Conservation (phyloP, 768 basidiomycete species). For the Lepiota brunneoincarnata region DNA sequence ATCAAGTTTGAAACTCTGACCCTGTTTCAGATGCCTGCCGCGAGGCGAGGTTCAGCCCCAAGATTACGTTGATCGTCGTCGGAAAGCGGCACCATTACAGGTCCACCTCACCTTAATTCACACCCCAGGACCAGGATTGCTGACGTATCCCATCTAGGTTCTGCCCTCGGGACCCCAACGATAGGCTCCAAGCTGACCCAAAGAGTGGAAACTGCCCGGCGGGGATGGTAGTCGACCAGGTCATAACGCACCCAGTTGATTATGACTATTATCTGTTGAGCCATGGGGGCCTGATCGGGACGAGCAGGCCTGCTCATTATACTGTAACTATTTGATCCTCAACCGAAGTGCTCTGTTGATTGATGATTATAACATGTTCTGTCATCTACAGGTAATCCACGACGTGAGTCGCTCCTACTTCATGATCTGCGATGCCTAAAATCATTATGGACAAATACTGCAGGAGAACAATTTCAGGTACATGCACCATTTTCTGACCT, state of each 20-base stretch:
- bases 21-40: slow-evolving; percentile 55
- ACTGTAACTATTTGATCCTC: slow-evolving; percentile 28
- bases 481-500: slow-evolving; percentile 13
- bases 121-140: background rate
- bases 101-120: slow-evolving; percentile 13
- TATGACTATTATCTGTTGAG: slow-evolving; percentile 79
- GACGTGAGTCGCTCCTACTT: slow-evolving; percentile 34
- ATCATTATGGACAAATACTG: background rate
- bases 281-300: slow-evolving; percentile 77
- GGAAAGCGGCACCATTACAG: slow-evolving; percentile 74
- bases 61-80: slow-evolving; percentile 78
- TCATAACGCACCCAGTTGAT: slow-evolving; percentile 68
- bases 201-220: slow-evolving; percentile 73
- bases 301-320: slow-evolving; percentile 54
- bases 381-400: slow-evolving; percentile 32
- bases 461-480: slow-evolving; percentile 61
- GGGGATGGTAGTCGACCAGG: slow-evolving; percentile 75
- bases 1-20: background rate
- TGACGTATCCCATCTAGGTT: slow-evolving; percentile 23
- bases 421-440: background rate
- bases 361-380: background rate
- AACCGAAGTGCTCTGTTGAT: background rate
- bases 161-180: slow-evolving; percentile 25
- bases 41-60: slow-evolving; percentile 50
- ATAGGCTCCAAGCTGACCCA: slow-evolving; percentile 39